Percentiles rank a stretch among this genome's conserved stretches.
phyloP scores from a whole-genome alignment of 176 grass and related monocot genomes.

The Musa itinerans region DNA sequence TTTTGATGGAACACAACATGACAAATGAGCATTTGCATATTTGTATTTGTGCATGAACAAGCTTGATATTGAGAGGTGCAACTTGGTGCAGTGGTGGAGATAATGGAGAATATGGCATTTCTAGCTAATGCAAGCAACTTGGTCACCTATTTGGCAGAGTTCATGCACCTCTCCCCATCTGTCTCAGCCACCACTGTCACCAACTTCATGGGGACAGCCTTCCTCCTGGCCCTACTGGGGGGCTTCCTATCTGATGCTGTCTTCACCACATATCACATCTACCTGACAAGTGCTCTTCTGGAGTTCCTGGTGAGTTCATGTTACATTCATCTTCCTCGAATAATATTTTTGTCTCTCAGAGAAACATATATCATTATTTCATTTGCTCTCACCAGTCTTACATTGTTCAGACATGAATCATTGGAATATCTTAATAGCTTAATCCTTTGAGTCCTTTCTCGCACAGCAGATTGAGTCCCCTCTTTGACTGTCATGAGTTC shows the following conservation, averaged over 20 bases:
- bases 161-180: slow-evolving; percentile 75
- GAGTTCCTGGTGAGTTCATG: slow-evolving; percentile 51
- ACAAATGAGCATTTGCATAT: no score
- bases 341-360: no score
- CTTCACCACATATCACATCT: slow-evolving; percentile 70
- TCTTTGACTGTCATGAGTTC: no score
- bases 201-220: slow-evolving; percentile 94
- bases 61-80: no score
- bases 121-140: slow-evolving; percentile 92
- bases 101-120: slow-evolving; percentile 81
- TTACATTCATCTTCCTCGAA: slow-evolving; percentile 13
- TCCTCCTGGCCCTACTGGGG: slow-evolving; percentile 74
- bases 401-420: no score
- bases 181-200: slow-evolving; percentile 80
- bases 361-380: no score
- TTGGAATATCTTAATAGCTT: no score
- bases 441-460: no score
- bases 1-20: no score
- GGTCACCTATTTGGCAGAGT: slow-evolving; percentile 59
- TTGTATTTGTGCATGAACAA: no score
- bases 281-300: slow-evolving; percentile 59
- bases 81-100: background rate
- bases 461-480: no score
- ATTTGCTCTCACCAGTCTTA: no score
- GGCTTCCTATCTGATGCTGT: slow-evolving; percentile 89